phyloP scores from a whole-genome alignment of 345 rosid species.

The Salix exigua region DNA sequence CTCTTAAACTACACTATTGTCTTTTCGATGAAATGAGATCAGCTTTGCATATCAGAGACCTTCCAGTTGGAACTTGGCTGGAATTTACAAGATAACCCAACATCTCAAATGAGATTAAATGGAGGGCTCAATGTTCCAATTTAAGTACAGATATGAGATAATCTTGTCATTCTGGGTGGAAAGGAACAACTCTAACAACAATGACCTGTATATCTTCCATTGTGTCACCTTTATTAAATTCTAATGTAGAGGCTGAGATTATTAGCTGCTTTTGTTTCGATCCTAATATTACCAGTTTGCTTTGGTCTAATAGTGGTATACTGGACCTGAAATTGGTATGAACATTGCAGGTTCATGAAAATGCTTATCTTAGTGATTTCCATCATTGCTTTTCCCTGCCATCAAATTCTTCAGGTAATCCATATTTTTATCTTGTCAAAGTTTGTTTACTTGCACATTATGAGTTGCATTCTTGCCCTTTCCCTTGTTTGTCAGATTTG shows the following conservation, averaged over 20 bases:
- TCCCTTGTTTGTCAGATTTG: neutral
- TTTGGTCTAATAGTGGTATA: neutral
- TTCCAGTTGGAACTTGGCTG: too few species aligned
- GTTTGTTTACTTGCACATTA: neutral
- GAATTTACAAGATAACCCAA: too few species aligned
- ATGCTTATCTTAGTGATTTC: slow-evolving; percentile 82
- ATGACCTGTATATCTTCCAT: neutral
- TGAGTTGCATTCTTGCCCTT: neutral
- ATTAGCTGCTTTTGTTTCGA: neutral
- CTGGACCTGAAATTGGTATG: slow-evolving; percentile 14
- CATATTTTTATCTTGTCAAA: neutral
- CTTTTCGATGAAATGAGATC: too few species aligned
- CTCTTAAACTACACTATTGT: too few species aligned
- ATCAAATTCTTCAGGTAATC: slow-evolving; percentile 70
- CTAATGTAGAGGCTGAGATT: too few species aligned
- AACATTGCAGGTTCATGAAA: slow-evolving; percentile 77
- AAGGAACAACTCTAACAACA: too few species aligned
- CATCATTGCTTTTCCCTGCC: slow-evolving; percentile 90
- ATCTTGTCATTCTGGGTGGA: too few species aligned
- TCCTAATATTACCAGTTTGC: neutral
- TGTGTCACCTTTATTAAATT: too few species aligned
- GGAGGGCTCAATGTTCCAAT: too few species aligned
- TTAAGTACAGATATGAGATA: too few species aligned
- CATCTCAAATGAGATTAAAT: too few species aligned
- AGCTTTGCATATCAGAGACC: too few species aligned